A percentile compares a stretch with the other conserved stretches of the same genome.
Conservation (phyloP, 129 eudicot species). For the Logfia minima region DNA sequence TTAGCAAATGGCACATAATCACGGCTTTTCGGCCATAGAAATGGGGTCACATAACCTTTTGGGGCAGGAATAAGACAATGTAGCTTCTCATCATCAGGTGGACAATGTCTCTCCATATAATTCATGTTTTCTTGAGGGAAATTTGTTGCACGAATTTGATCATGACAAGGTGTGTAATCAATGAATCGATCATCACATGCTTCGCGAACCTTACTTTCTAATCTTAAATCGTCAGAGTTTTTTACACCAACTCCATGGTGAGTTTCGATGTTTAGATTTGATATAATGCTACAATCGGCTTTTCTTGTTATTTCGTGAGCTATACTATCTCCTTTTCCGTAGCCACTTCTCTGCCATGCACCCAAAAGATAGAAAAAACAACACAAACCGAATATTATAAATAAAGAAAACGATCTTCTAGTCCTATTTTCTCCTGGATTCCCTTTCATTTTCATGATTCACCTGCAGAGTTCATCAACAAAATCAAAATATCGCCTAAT, state of each 20-base stretch:
- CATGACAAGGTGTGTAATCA: constrained; percentile 52
- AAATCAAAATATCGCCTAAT: neutral
- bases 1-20: constrained; percentile 34
- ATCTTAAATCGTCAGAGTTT: constrained; percentile 21
- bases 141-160: constrained; percentile 39
- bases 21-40: constrained; percentile 37
- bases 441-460: constrained; percentile 57
- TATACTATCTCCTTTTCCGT: constrained; percentile 63
- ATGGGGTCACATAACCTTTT: constrained; percentile 36
- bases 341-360: constrained; percentile 66
- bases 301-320: constrained; percentile 49
- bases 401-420: constrained; percentile 42
- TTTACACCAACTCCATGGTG: constrained; percentile 45
- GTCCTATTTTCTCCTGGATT: constrained; percentile 57
- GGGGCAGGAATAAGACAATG: constrained; percentile 66
- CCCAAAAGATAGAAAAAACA: constrained; percentile 62
- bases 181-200: constrained; percentile 49
- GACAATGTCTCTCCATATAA: constrained; percentile 50
- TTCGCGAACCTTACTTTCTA: constrained; percentile 27
- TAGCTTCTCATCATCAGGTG: constrained; percentile 44
- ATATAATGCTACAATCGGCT: constrained; percentile 47
- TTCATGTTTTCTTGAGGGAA: constrained; percentile 37
- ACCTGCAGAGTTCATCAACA: constrained; percentile 28
- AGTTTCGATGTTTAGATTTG: constrained; percentile 51
- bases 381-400: constrained; percentile 51